phyloP scores from a whole-genome alignment of 75 land plant species.

The Cupressus sempervirens region DNA sequence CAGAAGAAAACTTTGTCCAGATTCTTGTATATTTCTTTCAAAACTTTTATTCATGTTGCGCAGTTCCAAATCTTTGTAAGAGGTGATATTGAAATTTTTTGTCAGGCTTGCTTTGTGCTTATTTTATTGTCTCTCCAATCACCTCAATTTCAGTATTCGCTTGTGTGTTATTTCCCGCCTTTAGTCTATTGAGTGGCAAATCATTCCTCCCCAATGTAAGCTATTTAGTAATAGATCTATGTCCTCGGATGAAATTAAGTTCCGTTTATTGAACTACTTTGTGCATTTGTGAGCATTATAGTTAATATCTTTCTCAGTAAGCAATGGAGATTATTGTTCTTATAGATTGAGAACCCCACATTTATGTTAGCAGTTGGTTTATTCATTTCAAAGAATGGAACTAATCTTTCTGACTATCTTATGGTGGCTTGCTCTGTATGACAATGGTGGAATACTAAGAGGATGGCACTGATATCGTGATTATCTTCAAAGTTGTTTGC shows the following conservation, averaged over 20 bases:
- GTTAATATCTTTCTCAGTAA: background rate
- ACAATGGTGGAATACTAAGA: constrained; percentile 33
- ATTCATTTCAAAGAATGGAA: constrained; percentile 17
- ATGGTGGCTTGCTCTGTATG: constrained; percentile 12
- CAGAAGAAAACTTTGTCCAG: no score
- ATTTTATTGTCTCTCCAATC: constrained; percentile 7
- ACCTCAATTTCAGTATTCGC: constrained; percentile 14
- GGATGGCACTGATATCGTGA: constrained; percentile 18
- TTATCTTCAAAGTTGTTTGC: constrained; percentile 23
- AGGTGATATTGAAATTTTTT: no score
- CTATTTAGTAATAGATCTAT: no score
- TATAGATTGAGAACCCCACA: constrained; percentile 20
- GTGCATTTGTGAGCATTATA: background rate
- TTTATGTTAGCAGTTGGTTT: constrained; percentile 1
- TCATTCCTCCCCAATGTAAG: constrained; percentile 28
- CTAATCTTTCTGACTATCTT: constrained; percentile 15
- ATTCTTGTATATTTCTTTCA: no score
- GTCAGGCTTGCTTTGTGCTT: constrained; percentile 15
- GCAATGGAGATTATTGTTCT: background rate
- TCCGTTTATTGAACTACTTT: background rate
- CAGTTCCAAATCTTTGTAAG: no score
- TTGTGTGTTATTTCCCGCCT: constrained; percentile 25
- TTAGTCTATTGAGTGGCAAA: constrained; percentile 16
- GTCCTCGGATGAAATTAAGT: background rate
- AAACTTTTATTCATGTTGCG: no score